A percentile compares a stretch with the other conserved stretches of the same genome.
phyloP scores from a whole-genome alignment of 176 grass and related monocot genomes.

The Aegilops sharonensis region DNA sequence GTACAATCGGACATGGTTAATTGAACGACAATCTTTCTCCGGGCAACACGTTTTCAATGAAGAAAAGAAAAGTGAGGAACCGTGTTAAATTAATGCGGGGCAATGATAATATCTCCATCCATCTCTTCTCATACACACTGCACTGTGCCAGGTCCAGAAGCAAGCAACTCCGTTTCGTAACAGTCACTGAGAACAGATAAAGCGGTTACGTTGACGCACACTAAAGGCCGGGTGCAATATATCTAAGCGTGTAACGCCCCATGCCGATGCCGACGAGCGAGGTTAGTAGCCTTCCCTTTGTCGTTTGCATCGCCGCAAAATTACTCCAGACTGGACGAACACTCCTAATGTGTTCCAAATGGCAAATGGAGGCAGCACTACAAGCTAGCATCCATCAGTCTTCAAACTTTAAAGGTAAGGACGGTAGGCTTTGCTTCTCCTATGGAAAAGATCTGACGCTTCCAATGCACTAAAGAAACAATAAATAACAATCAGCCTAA shows the following conservation, averaged over 20 bases:
- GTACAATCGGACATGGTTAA: background rate
- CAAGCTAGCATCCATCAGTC: conserved; percentile 6
- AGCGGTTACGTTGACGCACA: conserved; percentile 17
- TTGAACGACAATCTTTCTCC: conserved; percentile 4
- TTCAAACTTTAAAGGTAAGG: conserved; percentile 39
- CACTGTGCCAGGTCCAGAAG: background rate
- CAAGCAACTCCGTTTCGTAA: conserved; percentile 26
- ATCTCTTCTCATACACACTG: conserved; percentile 23
- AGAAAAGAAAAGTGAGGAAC: background rate
- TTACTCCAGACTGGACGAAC: conserved; percentile 41
- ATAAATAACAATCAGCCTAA: background rate
- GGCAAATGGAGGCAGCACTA: conserved; percentile 22
- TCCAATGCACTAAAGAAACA: conserved; percentile 26
- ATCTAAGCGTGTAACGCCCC: conserved; percentile 27
- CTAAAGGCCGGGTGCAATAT: background rate
- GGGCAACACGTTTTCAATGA: conserved; percentile 1
- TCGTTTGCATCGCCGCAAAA: conserved; percentile 39
- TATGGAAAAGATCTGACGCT: conserved; percentile 3
- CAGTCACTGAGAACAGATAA: conserved; percentile 17
- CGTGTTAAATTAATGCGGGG: conserved; percentile 21
- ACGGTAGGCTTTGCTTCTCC: conserved; percentile 40
- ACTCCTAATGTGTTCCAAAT: conserved; percentile 38
- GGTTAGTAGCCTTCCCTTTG: conserved; percentile 41
- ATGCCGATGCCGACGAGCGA: conserved; percentile 36
- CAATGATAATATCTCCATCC: background rate